Percentiles rank a stretch among this genome's conserved stretches.
phyloP scores from a whole-genome alignment of 179 eudicot species.

The Monotropa hypopitys region DNA sequence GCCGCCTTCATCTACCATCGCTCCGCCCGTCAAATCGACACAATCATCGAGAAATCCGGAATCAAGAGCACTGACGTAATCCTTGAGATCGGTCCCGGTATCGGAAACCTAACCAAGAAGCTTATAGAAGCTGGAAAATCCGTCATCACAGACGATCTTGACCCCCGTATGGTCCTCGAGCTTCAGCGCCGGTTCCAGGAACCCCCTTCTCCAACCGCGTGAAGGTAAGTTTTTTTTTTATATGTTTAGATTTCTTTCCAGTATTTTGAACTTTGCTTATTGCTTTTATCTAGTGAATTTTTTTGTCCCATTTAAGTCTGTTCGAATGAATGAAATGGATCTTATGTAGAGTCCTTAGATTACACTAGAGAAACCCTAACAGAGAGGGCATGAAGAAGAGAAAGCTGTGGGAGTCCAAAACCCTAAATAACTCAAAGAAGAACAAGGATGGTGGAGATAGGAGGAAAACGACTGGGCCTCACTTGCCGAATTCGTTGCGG shows the following conservation, averaged over 20 bases:
- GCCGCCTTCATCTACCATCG: too few species aligned
- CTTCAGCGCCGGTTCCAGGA: conserved; percentile 60
- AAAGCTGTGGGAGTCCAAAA: not conserved
- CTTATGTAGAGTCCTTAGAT: too few species aligned
- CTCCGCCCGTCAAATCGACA: too few species aligned
- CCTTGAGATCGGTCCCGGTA: conserved; percentile 83
- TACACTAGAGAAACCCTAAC: conserved; percentile 18
- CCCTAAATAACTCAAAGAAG: conserved; percentile 9
- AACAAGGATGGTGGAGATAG: conserved; percentile 4
- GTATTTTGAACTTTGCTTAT: not conserved
- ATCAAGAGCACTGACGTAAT: conserved; percentile 49
- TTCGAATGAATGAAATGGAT: too few species aligned
- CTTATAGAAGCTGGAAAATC: conserved; percentile 60
- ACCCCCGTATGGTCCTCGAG: conserved; percentile 72
- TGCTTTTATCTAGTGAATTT: too few species aligned
- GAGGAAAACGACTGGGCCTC: conserved; percentile 39
- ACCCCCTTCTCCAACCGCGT: conserved; percentile 41
- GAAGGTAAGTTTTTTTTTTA: conserved; percentile 22
- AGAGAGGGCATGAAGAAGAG: conserved; percentile 6
- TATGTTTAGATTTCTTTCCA: not conserved
- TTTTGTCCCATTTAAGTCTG: too few species aligned
- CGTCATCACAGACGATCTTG: conserved; percentile 70
- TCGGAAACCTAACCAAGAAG: conserved; percentile 72
- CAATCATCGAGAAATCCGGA: conserved; percentile 59
- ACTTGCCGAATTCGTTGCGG: conserved; percentile 43